Evolutionary conservation across 2,329 filamentous ascomycete genomes (phyloP).

Genomic region (Colletotrichum navitas): DNA sequence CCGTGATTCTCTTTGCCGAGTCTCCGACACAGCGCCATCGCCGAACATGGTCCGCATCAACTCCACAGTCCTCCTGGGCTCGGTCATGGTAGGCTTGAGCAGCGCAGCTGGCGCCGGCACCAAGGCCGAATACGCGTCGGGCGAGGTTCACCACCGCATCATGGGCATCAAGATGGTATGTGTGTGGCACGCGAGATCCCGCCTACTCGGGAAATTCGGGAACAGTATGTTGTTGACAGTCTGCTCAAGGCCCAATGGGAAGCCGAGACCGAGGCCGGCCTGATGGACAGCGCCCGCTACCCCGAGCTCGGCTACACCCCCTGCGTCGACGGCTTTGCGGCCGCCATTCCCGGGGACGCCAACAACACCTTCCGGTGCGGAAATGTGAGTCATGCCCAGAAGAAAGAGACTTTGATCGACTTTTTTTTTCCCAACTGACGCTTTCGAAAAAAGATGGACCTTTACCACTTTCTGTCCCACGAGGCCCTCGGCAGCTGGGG

Average conservation of each 20-base stretch:
- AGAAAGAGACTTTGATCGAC: no score
- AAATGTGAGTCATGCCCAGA: slow-evolving; percentile 51
- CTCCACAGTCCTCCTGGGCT: slow-evolving; percentile 42
- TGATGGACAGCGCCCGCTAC: slow-evolving; percentile 52
- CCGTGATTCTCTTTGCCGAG: slow-evolving; percentile 11
- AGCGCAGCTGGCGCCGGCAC: slow-evolving; percentile 45
- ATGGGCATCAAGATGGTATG: slow-evolving; percentile 47
- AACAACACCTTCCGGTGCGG: slow-evolving; percentile 62
- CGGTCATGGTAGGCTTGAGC: slow-evolving; percentile 43
- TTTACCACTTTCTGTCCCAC: slow-evolving; percentile 55
- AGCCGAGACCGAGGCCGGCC: slow-evolving; percentile 50
- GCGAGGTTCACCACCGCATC: slow-evolving; percentile 44
- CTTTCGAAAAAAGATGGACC: slow-evolving; percentile 46
- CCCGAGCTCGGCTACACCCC: slow-evolving; percentile 54
- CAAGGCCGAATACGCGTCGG: slow-evolving; percentile 45
- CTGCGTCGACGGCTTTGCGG: slow-evolving; percentile 59
- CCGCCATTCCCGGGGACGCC: slow-evolving; percentile 58
- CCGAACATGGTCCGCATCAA: slow-evolving; percentile 44
- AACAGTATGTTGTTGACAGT: not conserved
- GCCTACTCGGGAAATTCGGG: not conserved
- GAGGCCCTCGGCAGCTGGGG: slow-evolving; percentile 50
- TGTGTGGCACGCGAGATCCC: not conserved
- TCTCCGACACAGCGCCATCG: slow-evolving; percentile 7
- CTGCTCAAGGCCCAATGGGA: slow-evolving; percentile 49
- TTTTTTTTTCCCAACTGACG: no score